A percentile compares a stretch with the other conserved stretches of the same genome.
Conservation (phyloP, 306 rosid species). For the Casuarina cunninghamiana region DNA sequence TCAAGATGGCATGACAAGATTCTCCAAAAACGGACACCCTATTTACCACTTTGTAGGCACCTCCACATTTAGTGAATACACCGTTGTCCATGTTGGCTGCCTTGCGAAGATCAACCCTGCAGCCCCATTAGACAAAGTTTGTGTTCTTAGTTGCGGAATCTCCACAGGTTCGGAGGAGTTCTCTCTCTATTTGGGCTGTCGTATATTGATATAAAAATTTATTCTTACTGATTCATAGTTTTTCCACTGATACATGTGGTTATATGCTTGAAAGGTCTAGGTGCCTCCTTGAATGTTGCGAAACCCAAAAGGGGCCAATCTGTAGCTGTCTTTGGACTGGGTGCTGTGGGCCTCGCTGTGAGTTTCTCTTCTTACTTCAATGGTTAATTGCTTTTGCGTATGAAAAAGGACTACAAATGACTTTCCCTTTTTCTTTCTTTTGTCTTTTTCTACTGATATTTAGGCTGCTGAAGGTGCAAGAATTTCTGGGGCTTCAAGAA, state of each 20-base stretch:
- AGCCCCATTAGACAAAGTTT: no score
- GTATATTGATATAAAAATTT: neutral
- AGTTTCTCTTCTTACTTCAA: no score
- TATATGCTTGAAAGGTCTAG: conserved; percentile 54
- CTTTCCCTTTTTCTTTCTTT: neutral
- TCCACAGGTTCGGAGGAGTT: conserved; percentile 61
- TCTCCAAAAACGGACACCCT: conserved; percentile 73
- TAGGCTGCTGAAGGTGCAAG: conserved; percentile 95
- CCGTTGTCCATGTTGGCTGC: no score
- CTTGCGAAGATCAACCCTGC: no score
- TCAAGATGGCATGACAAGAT: conserved; percentile 58
- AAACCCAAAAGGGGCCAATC: conserved; percentile 78
- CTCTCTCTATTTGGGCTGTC: neutral
- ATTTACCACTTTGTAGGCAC: conserved; percentile 83
- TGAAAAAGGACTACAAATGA: neutral
- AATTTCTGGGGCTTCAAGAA: conserved; percentile 70
- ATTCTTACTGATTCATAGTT: neutral
- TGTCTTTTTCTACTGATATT: conserved; percentile 12
- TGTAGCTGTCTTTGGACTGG: conserved; percentile 38
- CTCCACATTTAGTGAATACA: conserved; percentile 50
- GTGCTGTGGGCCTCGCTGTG: no score
- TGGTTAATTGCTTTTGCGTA: neutral
- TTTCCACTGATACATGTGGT: neutral
- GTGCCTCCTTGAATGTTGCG: conserved; percentile 89
- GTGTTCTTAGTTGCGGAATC: conserved; percentile 50